Evolutionary conservation across 73 alveolate genomes (phyloP).

Genomic region (Paramecium pentaurelia): DNA sequence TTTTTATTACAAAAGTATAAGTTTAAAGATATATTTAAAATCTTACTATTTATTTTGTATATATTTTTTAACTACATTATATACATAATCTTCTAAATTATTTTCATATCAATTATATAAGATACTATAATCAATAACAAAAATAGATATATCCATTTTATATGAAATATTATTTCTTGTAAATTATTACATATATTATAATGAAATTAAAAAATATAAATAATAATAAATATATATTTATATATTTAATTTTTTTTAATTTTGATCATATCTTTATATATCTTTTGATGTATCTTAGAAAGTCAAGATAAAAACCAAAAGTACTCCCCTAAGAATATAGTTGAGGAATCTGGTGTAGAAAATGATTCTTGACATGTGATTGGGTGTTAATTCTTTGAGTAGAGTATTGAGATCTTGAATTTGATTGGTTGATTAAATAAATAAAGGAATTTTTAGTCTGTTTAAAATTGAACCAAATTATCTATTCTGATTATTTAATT

Average conservation of each 20-base stretch:
- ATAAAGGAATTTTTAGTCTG: neutral
- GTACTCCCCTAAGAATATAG: neutral
- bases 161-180: no score
- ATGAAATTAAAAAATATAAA: neutral
- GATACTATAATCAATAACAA: no score
- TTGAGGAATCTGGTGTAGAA: neutral
- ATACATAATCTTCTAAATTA: neutral
- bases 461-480: neutral
- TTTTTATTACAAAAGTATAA: no score
- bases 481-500: neutral
- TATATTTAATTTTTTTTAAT: neutral
- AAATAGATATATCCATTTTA: no score
- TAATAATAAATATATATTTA: neutral
- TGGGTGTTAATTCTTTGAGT: neutral
- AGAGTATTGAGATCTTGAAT: neutral
- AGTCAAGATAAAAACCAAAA: neutral
- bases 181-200: neutral
- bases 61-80: no score
- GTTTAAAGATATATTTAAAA: neutral
- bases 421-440: neutral
- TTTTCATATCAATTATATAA: no score
- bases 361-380: slow-evolving; percentile 13
- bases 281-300: neutral
- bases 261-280: neutral
- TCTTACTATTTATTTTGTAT: neutral